phyloP scores from a whole-genome alignment of 2,329 filamentous ascomycete genomes.

The Sarocladium strictum region DNA sequence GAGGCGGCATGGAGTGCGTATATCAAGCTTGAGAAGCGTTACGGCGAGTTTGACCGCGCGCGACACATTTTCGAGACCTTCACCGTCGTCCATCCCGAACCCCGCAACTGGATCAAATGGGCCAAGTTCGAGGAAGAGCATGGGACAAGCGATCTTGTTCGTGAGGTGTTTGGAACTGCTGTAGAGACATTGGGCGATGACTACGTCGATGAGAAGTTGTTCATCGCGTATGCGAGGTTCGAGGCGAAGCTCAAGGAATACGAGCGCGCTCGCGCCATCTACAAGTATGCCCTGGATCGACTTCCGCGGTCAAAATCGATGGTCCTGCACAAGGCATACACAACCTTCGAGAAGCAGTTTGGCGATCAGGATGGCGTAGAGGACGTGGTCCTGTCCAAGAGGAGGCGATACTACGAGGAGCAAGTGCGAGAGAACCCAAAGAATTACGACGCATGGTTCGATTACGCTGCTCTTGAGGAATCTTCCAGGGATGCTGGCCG shows the following conservation, averaged over 20 bases:
- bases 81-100: constrained; percentile 87
- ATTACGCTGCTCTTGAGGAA: constrained; percentile 88
- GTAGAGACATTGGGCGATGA: constrained; percentile 89
- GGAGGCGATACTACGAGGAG: constrained; percentile 89
- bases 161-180: constrained; percentile 84
- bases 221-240: constrained; percentile 92
- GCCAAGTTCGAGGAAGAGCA: constrained; percentile 94
- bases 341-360: constrained; percentile 96
- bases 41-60: constrained; percentile 86
- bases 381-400: constrained; percentile 91
- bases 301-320: constrained; percentile 82
- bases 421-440: constrained; percentile 89
- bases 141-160: constrained; percentile 83
- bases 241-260: constrained; percentile 94
- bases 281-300: constrained; percentile 92
- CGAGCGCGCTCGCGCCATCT: constrained; percentile 88
- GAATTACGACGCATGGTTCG: constrained; percentile 97
- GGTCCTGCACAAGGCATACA: constrained; percentile 86
- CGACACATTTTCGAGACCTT: constrained; percentile 85
- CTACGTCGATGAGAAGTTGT: constrained; percentile 92
- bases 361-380: constrained; percentile 91
- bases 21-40: constrained; percentile 94
- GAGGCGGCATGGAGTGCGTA: constrained; percentile 94
- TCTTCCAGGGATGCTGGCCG: constrained; percentile 74
- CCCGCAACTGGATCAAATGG: constrained; percentile 98